Evolutionary conservation across 2,329 filamentous ascomycete species (phyloP).

Genomic region (Verticillium albo-atrum): DNA sequence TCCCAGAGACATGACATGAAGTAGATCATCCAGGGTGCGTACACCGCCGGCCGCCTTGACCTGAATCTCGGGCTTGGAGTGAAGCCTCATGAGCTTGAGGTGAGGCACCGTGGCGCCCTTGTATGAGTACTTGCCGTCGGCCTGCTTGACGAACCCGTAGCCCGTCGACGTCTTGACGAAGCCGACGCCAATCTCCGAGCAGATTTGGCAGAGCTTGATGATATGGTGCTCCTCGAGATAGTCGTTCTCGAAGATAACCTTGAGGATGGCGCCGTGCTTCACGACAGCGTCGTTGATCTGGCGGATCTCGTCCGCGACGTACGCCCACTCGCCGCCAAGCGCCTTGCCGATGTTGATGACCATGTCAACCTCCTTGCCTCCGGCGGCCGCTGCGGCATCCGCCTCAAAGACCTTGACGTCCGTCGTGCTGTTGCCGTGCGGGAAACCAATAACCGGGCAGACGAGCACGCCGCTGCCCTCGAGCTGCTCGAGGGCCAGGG

Average conservation of each 20-base stretch:
- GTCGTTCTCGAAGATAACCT: conserved; percentile 61
- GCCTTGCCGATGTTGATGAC: conserved; percentile 58
- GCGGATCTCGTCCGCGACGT: conserved; percentile 47
- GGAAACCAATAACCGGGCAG: conserved; percentile 58
- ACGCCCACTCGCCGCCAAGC: conserved; percentile 51
- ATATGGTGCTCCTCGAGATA: conserved; percentile 48
- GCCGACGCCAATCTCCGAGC: conserved; percentile 42
- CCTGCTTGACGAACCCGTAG: conserved; percentile 55
- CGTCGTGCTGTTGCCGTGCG: conserved; percentile 52
- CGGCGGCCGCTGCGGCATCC: conserved; percentile 36
- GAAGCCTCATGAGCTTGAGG: conserved; percentile 48
- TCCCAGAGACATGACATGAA: conserved; percentile 49
- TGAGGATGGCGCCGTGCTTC: conserved; percentile 40
- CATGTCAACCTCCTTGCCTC: conserved; percentile 55
- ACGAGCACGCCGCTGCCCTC: conserved; percentile 42
- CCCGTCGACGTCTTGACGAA: conserved; percentile 60
- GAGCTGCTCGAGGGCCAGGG: conserved; percentile 41
- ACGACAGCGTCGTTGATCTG: conserved; percentile 43
- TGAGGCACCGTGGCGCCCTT: conserved; percentile 46
- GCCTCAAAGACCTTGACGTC: conserved; percentile 52
- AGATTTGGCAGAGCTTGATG: conserved; percentile 48
- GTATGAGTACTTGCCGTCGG: conserved; percentile 37
- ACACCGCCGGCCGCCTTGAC: conserved; percentile 57
- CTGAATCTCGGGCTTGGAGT: conserved; percentile 37
- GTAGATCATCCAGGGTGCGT: conserved; percentile 49